Evolutionary conservation across 2,329 filamentous ascomycete genomes (phyloP).

Genomic region (Hymenoscyphus occultus): DNA sequence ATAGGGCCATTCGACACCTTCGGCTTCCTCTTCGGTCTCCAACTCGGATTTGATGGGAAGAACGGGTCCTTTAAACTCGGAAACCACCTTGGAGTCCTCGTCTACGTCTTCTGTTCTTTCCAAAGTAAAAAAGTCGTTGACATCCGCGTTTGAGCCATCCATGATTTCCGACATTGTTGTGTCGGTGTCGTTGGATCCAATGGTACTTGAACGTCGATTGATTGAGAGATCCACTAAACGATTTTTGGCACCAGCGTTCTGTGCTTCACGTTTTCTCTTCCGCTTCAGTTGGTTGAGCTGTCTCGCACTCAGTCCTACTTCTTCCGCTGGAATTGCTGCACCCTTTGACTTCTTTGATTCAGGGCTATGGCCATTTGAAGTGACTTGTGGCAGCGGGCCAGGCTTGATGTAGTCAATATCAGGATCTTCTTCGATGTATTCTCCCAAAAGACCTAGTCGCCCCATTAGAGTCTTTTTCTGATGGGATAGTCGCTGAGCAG

Average conservation of each 20-base stretch:
- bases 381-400: slow-evolving; percentile 19
- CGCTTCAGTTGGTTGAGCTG: slow-evolving; percentile 94
- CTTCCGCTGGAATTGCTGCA: slow-evolving; percentile 49
- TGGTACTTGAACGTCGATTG: slow-evolving; percentile 40
- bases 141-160: slow-evolving; percentile 54
- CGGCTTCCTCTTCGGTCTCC: slow-evolving; percentile 70
- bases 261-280: slow-evolving; percentile 86
- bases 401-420: slow-evolving; percentile 53
- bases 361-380: slow-evolving; percentile 41
- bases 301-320: slow-evolving; percentile 77
- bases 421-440: slow-evolving; percentile 81
- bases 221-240: slow-evolving; percentile 84
- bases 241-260: slow-evolving; percentile 85
- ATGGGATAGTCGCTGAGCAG: slow-evolving; percentile 74
- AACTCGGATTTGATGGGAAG: slow-evolving; percentile 83
- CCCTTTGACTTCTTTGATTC: slow-evolving; percentile 36
- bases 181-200: slow-evolving; percentile 24
- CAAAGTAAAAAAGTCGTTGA: slow-evolving; percentile 84
- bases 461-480: slow-evolving; percentile 85
- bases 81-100: slow-evolving; percentile 87
- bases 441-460: slow-evolving; percentile 79
- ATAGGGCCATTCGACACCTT: slow-evolving; percentile 88
- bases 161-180: slow-evolving; percentile 55
- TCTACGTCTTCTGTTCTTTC: slow-evolving; percentile 76
- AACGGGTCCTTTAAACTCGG: slow-evolving; percentile 86